Base-by-base conservation (phyloP, 805 yeast genomes). In the Ogataea neopini region DNA sequence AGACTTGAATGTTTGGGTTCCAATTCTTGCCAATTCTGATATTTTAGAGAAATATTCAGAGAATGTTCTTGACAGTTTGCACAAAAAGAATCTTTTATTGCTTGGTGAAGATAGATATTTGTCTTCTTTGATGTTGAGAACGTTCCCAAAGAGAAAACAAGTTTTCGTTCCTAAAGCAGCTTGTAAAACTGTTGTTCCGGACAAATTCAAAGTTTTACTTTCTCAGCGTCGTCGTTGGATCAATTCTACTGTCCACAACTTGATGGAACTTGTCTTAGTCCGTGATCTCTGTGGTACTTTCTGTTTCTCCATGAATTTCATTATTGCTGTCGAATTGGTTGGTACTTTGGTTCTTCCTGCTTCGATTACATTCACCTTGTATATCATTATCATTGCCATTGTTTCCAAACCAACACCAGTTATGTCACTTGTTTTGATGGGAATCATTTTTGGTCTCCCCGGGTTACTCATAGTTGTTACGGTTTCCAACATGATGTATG, bases 221-320 rank as follows among this genome's bases (percentile, higher is more conserved):
- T 90, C 96, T 1, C 97, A 90, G 66, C 84, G 97, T 66, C 88
- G 97, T 71, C 86, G 97, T 65, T 90, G 97, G 97, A 90, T 90
- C 58, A 90, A 90, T 67, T 90, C 97, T 4, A 91, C 97, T 0
- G 91, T 90, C 30, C 97, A 90, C 68, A 90, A 90, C 62, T 77
- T 90, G 67, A 78, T 91, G 82, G 97, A 90, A 66, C 79, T 90
- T 60, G 87, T 85, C 3, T 70, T 88, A 52, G 91, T 90, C 17
- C 81, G 82, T 44, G 96, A 90, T 64, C 74, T 91, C 54, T 90
- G 97, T 75, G 97, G 97, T 56, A 88, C 95, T 0, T 90, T 90
- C 64, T 89, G 96, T 58, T 87, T 91, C 58, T 89, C 96, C 0
- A 90, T 90, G 97, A 96, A 90, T 67, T 90, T 90, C 68, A 88